phyloP scores from a whole-genome alignment of 805 yeast species.

The Lipomyces starkeyi region DNA sequence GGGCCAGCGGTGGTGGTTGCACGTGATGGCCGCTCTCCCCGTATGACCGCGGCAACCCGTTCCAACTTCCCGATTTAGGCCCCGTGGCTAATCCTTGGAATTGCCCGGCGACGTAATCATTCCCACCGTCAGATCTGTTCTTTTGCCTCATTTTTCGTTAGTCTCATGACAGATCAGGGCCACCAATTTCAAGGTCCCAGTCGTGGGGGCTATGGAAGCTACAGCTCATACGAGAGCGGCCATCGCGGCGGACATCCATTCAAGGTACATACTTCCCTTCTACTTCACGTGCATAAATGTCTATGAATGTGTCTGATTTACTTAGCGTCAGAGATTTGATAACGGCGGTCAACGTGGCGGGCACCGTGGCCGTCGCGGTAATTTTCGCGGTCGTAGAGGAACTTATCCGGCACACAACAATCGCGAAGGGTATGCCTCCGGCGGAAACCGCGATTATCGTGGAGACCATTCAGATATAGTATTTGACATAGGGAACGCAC shows the following conservation, averaged over 20 bases:
- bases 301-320: neutral
- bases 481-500: constrained; percentile 22
- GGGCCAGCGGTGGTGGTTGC: no score
- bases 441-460: neutral
- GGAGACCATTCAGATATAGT: neutral
- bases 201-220: neutral
- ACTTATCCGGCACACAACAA: neutral
- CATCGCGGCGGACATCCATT: neutral
- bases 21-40: no score
- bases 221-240: neutral
- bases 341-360: constrained; percentile 26
- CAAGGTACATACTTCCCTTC: neutral
- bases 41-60: no score
- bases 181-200: neutral
- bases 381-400: constrained; percentile 6
- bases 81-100: neutral
- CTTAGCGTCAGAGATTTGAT: constrained; percentile 28
- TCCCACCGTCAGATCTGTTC: neutral
- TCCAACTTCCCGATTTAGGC: no score
- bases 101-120: neutral
- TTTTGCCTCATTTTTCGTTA: neutral
- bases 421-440: neutral
- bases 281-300: neutral
- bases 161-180: neutral
- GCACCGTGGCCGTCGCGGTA: constrained; percentile 18